phyloP scores from a whole-genome alignment of 1,284 basidiomycete species.

The Ustilago sp. region DNA sequence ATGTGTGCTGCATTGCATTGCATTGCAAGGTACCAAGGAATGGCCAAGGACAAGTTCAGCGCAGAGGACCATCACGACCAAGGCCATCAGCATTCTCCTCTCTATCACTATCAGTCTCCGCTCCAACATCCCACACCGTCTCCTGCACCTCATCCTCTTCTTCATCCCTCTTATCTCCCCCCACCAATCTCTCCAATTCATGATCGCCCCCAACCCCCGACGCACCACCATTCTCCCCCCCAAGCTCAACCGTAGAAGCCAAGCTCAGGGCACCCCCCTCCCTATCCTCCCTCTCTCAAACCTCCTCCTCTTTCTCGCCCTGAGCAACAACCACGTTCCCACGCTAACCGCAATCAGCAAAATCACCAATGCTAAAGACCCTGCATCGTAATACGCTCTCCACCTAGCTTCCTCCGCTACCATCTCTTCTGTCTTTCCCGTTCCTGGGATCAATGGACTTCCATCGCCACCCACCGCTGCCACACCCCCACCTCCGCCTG shows the following conservation, averaged over 20 bases:
- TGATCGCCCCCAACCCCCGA: slow-evolving; percentile 65
- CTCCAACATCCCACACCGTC: slow-evolving; percentile 72
- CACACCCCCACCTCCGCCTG: slow-evolving; percentile 46
- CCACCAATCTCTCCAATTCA: slow-evolving; percentile 55
- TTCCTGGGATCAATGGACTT: slow-evolving; percentile 71
- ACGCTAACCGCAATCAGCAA: slow-evolving; percentile 79
- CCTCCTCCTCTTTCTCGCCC: slow-evolving; percentile 72
- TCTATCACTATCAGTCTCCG: slow-evolving; percentile 64
- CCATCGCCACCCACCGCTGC: slow-evolving; percentile 38
- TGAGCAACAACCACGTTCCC: slow-evolving; percentile 80
- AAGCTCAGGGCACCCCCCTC: slow-evolving; percentile 33
- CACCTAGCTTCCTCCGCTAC: slow-evolving; percentile 63
- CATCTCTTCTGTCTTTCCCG: slow-evolving; percentile 69
- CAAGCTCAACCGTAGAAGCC: slow-evolving; percentile 29
- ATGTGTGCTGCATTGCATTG: background rate
- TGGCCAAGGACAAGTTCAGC: background rate
- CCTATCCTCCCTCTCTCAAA: slow-evolving; percentile 28
- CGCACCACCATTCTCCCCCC: background rate
- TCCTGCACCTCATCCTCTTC: slow-evolving; percentile 29
- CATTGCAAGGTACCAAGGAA: background rate
- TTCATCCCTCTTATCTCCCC: slow-evolving; percentile 40
- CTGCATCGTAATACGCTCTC: slow-evolving; percentile 76
- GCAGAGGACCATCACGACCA: slow-evolving; percentile 17
- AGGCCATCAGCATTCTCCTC: background rate
- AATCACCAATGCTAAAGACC: slow-evolving; percentile 84